Evolutionary conservation across 306 rosid genomes (phyloP), one percentile per base, ranked within the genome.

Genomic region (Dalbergia oliveri): DNA sequence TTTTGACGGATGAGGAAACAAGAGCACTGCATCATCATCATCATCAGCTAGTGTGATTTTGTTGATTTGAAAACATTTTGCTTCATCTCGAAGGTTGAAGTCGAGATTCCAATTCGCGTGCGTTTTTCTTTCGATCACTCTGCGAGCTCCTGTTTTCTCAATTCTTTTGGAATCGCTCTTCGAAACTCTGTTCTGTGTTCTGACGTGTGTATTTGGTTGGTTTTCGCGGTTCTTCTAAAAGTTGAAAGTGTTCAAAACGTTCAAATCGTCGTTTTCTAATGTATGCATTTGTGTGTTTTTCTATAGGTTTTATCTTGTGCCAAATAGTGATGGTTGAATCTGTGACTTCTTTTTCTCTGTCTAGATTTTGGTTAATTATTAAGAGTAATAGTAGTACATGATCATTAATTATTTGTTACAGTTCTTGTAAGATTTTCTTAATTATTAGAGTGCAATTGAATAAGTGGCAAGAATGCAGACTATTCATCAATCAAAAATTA

Each of bases 131-230:
- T 45, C 7, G 9, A 69, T 64, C 39, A 70, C 60, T 62, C 39
- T 43, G 64, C 35, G 45, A 69, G 9, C 34, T 33, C 56, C 26
- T 65, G 76, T 51, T 84, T 84, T 74, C 75, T 51, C 0, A 19
- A 15, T 18, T 58, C 37, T 56, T 49, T 66, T 2, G 31, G 31
- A 50, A 58, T 59, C 34, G 11, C 50, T 19, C n/a, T 39, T 39
- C 19, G 5, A 45, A 80, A 26, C 39, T 18, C 19, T 31, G 49
- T 47, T 66, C 5, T 49, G 58, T 23, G 51, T 66, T 74, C 45
- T 66, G 64, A 12, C 9, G 6, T 54, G 72, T 71, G 34, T 71
- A 26, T 26, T 26, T 26, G 41, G 31, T 26, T 37, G 6, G 26
- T 75, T 82, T 4, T 75, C 15, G 70, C 58, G 10, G 33, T 66